Base-by-base conservation (phyloP, 2,329 filamentous ascomycete genomes). In the Phaeosphaeria sp. region DNA sequence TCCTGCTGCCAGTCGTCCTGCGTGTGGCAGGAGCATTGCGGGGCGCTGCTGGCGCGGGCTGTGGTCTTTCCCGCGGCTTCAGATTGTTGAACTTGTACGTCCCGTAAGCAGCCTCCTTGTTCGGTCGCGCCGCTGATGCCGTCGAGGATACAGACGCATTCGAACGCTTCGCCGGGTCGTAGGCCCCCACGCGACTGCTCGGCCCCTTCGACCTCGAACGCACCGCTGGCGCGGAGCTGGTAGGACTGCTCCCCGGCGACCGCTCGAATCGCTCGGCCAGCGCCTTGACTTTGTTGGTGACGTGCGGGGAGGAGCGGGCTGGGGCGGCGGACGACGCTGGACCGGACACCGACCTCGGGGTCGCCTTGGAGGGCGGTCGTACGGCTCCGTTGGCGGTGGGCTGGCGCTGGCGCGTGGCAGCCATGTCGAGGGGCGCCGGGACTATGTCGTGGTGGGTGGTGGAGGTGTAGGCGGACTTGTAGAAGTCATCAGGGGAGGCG, bases 221-320 rank as follows among this genome's bases (percentile, higher is more conserved):
- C 45, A 65, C 59, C 11, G 61, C 59, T 2, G 65, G 56, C 56
- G 57, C 66, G n/a, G 60, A 56, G 11, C 65, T 60, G 21, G 68
- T 64, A 17, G 61, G 53, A n/a, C 67, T 65, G 56, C 63, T 57
- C 17, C 69, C 67, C 20, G 73, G 61, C 15, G 74, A 66, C 20
- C 73, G 73, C 57, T 77, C 74, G 58, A 78, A 78, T 24, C 73
- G 66, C 58, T 76, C 71, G 1, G 75, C 74, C 44, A 78, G 70
- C 39, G 69, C 74, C 61, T 64, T 75, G 42, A 78, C 76, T 24
- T 74, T 74, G 72, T 72, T 55, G 59, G 72, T 58, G 36, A 61
- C 49, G n/a, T 64, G 48, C 45, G 72, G 51, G 57, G 64, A 57
- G 39, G 68, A 49, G 65, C 65, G 50, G 25, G 64, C 51, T 5